Base-by-base conservation (phyloP, 305 asterid genomes). In the Euphrasia arctica region DNA sequence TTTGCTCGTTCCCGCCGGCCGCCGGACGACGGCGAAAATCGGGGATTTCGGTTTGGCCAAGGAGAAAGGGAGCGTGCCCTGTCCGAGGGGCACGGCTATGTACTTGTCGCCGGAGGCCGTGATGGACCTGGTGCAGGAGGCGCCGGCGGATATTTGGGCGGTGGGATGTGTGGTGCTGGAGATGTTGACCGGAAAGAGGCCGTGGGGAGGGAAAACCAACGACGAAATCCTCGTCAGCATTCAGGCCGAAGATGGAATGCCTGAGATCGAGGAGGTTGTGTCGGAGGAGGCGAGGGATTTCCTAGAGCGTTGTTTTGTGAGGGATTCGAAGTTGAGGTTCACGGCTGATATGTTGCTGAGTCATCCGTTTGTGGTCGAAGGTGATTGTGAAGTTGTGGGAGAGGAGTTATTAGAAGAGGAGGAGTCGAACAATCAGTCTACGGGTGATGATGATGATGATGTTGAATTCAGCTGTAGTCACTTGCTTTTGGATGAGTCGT, bases 111-210 rank as follows among this genome's bases (percentile, higher is more conserved):
- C 95, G 2, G 96, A 88, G 74, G 42, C 89, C 9, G 90, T 84
- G 65, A 67, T 42, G 36, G 87, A 89, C 51, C 58, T 70, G 60
- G 76, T 78, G 42, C 96, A 89, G 69, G 85, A 84, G 25, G 67
- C 72, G 22, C 82, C 88, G 18, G 69, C 75, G 59, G 96, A 88
- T 79, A 55, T 88, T 42, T 88, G 96, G 96, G 95, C 95, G 5
- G 58, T 88, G 4, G 96, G 95, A 31, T 88, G 95, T 50, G 76
- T 79, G 9, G 90, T 88, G 27, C 73, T 83, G 18, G 91, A 85
- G 81, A 83, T 88, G 96, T 62, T 88, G 31, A 83, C 91, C 0
- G 95, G 95, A 14, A 77, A 78, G 65, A 83, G 78, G 18, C 70
- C 79, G 0, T 87, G 95, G 95, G 80, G 65, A 0, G 73, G 59